These are phyloP conservation scores for Colletotrichum echinochloae DNA, from an alignment of 2,329 filamentous ascomycete genomes.

Conservation along the genomic window DNA sequence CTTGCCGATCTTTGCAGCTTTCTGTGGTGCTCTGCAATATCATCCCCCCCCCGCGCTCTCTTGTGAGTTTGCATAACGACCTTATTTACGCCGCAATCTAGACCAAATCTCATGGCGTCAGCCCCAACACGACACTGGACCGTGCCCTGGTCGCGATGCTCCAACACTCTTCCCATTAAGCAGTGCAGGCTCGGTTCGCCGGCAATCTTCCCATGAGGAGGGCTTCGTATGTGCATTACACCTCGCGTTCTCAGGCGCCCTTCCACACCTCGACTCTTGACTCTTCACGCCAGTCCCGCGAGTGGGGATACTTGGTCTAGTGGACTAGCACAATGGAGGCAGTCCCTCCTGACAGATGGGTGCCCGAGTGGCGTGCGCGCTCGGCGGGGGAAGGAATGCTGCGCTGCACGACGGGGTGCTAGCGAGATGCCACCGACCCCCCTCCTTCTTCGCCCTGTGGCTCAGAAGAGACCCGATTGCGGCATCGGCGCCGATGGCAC, in stretches of 20 bases:
- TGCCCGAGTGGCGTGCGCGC: background rate
- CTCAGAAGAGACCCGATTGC: too few species aligned
- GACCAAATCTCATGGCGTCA: background rate
- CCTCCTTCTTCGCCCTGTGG: too few species aligned
- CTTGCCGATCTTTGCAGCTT: background rate
- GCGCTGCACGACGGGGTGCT: background rate
- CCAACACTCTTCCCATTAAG: background rate
- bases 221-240: background rate
- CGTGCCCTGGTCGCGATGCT: background rate
- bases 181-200: background rate
- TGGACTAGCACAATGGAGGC: too few species aligned
- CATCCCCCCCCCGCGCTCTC: too few species aligned
- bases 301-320: too few species aligned
- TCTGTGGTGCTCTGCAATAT: background rate
- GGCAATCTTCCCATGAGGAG: background rate
- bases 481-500: too few species aligned
- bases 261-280: too few species aligned
- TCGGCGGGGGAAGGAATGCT: background rate
- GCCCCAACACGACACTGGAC: background rate
- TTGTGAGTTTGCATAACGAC: background rate
- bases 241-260: too few species aligned
- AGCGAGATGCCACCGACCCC: background rate
- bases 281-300: background rate
- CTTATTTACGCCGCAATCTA: background rate
- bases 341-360: background rate